Base-by-base conservation (phyloP, 192 early-diverging fungal species). In the Rhizoclosmatium sp. region DNA sequence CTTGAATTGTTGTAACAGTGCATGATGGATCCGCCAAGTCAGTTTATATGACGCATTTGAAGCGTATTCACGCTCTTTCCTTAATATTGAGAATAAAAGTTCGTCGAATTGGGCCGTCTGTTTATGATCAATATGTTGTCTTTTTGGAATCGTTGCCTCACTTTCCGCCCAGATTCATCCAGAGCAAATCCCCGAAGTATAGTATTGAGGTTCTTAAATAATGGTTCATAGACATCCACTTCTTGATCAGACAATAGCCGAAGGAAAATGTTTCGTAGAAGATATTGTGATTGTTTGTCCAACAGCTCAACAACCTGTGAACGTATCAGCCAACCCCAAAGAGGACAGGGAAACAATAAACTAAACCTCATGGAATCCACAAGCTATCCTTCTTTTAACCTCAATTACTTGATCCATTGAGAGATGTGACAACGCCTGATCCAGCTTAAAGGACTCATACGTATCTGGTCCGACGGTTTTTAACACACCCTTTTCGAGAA, bases 41-140 rank as follows among this genome's bases (percentile, higher is more conserved):
- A 67, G 47, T 58, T 77, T 69, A 47, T 81, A 73, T 14, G 76
- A 62, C 44, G 62, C 58, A 64, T 79, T 86, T 40, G 81, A 76
- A 21, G 82, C 80, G 48, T 80, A 85, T 61, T 87, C 87, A 21
- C 87, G 78, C 61, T 88, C 86, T 60, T 82, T 80, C 31, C 85
- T 75, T 2, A 87, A 78, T 40, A 87, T 81, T 0, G 71, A 75
- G 54, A 87, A 85, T 3, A 87, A 69, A 12, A 87, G 76, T 46
- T 87, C 86, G 64, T 87, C 85, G 41, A 82, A 69, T 44, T 75
- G 72, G 19, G 72, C 72, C 7, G 61, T 78, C 69, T 78, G 23
- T 40, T 70, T 7, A 65, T 65, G 46, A 1, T 16, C 68, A 40
- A 49, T 69, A 69, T 12, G 19, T 40, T 3, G 41, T 48, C 4